Evolutionary conservation across 345 rosid genomes (phyloP).

Genomic region (Arabidopsis suecica): DNA sequence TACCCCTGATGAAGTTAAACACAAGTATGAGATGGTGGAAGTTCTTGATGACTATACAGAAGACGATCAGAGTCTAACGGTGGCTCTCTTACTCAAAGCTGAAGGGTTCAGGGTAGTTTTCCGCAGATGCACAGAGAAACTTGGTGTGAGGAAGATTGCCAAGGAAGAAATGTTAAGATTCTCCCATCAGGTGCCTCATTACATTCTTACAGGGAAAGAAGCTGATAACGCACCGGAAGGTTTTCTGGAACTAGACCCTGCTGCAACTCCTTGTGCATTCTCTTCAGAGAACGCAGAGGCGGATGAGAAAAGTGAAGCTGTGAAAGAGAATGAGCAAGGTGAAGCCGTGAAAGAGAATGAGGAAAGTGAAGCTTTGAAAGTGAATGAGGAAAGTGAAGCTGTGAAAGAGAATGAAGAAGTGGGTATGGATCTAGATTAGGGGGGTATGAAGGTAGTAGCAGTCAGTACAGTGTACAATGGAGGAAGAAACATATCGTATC

Average conservation of each 20-base stretch:
- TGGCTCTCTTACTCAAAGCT: constrained; percentile 73
- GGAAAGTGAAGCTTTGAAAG: constrained; percentile 19
- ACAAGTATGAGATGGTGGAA: constrained; percentile 90
- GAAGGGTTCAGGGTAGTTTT: constrained; percentile 75
- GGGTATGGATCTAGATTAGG: constrained; percentile 30
- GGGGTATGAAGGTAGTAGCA: constrained; percentile 19
- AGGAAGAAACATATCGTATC: constrained; percentile 35
- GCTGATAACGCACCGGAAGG: constrained; percentile 68
- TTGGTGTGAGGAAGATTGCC: constrained; percentile 54
- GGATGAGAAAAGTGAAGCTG: constrained; percentile 22
- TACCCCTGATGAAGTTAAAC: constrained; percentile 69
- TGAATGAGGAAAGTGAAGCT: constrained; percentile 21
- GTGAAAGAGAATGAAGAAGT: constrained; percentile 20
- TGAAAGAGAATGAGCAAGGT: constrained; percentile 13
- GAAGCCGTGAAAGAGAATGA: constrained; percentile 22
- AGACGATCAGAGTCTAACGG: constrained; percentile 59
- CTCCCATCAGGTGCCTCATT: constrained; percentile 93
- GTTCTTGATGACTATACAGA: constrained; percentile 74
- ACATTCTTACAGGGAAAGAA: constrained; percentile 80
- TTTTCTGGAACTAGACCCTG: constrained; percentile 88
- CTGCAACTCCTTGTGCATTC: constrained; percentile 79
- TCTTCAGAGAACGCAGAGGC: constrained; percentile 42
- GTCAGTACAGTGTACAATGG: constrained; percentile 40
- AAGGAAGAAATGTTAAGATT: constrained; percentile 85
- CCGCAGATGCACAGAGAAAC: constrained; percentile 49